phyloP scores from a whole-genome alignment of 805 yeast species.

The Komagataella ulmi region DNA sequence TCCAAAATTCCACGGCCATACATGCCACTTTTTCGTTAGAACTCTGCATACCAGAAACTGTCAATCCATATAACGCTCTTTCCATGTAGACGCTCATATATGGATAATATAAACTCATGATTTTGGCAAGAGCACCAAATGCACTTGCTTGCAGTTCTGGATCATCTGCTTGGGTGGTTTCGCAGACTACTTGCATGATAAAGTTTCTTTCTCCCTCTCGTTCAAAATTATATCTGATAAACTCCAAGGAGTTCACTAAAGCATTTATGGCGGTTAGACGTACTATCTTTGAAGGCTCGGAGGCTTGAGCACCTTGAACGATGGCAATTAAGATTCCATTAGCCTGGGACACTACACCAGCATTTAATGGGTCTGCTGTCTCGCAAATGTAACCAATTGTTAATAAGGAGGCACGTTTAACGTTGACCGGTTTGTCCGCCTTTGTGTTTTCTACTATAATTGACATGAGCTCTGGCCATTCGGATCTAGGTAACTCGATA shows the following conservation, averaged over 20 bases:
- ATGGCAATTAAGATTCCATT: slow-evolving; percentile 91
- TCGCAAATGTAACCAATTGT: slow-evolving; percentile 96
- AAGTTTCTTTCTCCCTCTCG: slow-evolving; percentile 92
- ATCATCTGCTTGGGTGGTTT: slow-evolving; percentile 88
- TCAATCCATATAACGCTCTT: slow-evolving; percentile 82
- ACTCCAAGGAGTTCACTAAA: slow-evolving; percentile 78
- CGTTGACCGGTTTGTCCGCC: slow-evolving; percentile 59
- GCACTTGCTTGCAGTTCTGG: slow-evolving; percentile 84
- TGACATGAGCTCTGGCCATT: slow-evolving; percentile 82
- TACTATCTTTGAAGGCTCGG: slow-evolving; percentile 64
- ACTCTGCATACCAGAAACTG: slow-evolving; percentile 86
- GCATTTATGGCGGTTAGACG: slow-evolving; percentile 89
- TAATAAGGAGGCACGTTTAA: slow-evolving; percentile 77
- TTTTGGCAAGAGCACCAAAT: slow-evolving; percentile 87
- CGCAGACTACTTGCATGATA: slow-evolving; percentile 98
- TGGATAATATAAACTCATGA: slow-evolving; percentile 79
- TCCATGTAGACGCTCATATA: slow-evolving; percentile 96
- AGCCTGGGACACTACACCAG: slow-evolving; percentile 69
- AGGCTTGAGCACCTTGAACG: slow-evolving; percentile 87
- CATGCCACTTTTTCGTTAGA: slow-evolving; percentile 77
- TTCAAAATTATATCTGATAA: slow-evolving; percentile 78
- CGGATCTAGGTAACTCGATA: slow-evolving; percentile 76
- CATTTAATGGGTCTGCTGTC: slow-evolving; percentile 72
- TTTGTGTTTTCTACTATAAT: slow-evolving; percentile 79
- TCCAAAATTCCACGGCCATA: slow-evolving; percentile 99